phyloP scores from a whole-genome alignment of 306 rosid genomes.

The Crotalaria pallida region DNA sequence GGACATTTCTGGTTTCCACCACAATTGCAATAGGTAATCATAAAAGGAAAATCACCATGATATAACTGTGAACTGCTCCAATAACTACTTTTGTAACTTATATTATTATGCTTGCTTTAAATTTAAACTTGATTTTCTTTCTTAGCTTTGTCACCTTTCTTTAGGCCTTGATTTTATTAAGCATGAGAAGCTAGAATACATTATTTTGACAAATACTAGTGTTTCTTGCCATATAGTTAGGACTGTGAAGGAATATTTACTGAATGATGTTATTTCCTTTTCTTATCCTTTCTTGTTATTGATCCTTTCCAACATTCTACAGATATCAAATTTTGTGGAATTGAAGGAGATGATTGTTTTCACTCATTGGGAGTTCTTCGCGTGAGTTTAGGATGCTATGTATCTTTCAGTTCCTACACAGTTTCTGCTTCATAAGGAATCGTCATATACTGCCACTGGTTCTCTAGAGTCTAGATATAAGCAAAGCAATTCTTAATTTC shows the following conservation, averaged over 20 bases:
- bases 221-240: neutral
- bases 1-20: neutral
- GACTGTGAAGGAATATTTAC: neutral
- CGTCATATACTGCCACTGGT: neutral
- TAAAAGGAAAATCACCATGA: neutral
- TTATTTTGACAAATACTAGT: neutral
- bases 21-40: neutral
- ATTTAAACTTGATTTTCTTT: neutral
- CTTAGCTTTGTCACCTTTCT: neutral
- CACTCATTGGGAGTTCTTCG: constrained; percentile 75
- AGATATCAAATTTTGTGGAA: constrained; percentile 76
- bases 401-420: constrained; percentile 43
- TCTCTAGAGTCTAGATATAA: neutral
- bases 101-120: neutral
- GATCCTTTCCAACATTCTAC: constrained; percentile 14
- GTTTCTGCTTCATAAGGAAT: neutral
- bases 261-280: neutral
- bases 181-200: neutral
- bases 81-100: neutral
- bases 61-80: too few relatives aligned
- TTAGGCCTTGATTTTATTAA: neutral
- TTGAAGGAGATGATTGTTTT: constrained; percentile 57
- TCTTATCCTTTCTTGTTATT: neutral
- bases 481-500: neutral
- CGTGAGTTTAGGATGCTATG: constrained; percentile 79